Base-by-base conservation (phyloP, 163 green algal genomes). In the Scenedesmus sp. region DNA sequence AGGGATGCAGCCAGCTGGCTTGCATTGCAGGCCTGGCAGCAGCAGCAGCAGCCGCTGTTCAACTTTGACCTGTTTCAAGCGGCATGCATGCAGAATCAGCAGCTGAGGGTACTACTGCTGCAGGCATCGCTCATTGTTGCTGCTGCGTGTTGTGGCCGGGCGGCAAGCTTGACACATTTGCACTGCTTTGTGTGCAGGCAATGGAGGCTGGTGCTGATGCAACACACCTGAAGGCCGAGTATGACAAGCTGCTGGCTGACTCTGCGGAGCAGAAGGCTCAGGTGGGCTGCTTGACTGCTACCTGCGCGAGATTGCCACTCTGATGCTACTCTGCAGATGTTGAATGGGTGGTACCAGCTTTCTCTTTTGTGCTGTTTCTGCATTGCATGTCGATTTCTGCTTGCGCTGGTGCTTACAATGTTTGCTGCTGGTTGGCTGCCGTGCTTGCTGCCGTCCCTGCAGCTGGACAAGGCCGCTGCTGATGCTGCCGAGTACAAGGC, bases 231-330 rank as follows among this genome's bases (percentile, higher is more conserved):
- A 93, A 90, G 76, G 92, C 92, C 9, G 55, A 52, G n/a, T 87
- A 76, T 60, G 76, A 91, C 84, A 94, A 94, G 93, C 66, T 91
- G 18, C 84, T 88, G 34, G n/a, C 57, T 12, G 91, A 94, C 67
- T 87, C 73, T 7, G 13, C 67, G 18, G 92, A 94, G 92, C 88
- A 93, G 84, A 86, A 93, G 77, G 92, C 88, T 66, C 86, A 93
- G 84, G 52, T 52, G 82, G 13, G 82, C 15, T 54, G 52, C 15
- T 52, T 26, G 77, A 84, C 23, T 26, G 2, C 2, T 34, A 9
- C 10, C 66, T 76, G 18, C 12, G 66, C 13, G 16, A 15, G 9
- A 0, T 12, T 70, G 12, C 20, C 18, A 15, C 10, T 70, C 2
- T 46, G 34, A 46, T 46, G 34, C 34, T 46, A 46, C 34, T 46